Evolutionary conservation across 2,329 filamentous ascomycete genomes (phyloP), one percentile per base, ranked within the genome.

Genomic region (Cladosporium colombiae): DNA sequence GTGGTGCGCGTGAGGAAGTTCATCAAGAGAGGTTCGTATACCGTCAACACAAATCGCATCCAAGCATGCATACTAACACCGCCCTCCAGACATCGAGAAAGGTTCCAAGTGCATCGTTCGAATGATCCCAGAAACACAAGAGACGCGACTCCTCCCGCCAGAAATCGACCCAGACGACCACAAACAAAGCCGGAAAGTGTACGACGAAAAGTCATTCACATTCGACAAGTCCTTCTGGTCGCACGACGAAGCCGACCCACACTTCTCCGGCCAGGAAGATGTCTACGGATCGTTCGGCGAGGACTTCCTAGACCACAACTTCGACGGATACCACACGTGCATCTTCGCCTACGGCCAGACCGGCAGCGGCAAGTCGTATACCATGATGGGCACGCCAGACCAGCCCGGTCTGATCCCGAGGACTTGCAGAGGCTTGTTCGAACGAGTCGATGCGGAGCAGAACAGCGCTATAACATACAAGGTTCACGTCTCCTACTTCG

Each of bases 151-250:
- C 5, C 84, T 88, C 53, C 86, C 89, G 3, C 93, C 93, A 1
- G 68, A 68, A n/a, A 49, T 74, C 14, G 65, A 66, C 13, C 55
- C 67, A 3, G 71, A 74, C 5, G 73, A 75, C 37, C 60, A 65
- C 23, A 73, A 71, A 40, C 89, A 88, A 78, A 86, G 87, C 46
- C 88, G 92, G 68, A 94, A 90, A 77, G 82, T 90, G 8, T 82
- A 91, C 64, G 93, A 97, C 75, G 92, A 97, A 75, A 97, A 96
- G 80, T 86, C 84, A 0, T 99, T 99, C 75, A 93, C 91, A 2
- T 99, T 99, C 77, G 95, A 99, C 82, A 96, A 93, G 76, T 98
- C 93, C 0, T 99, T 98, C 81, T 99, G 95, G 93, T 98, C 94
- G 67, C 93, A 97, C 79, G 82, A 94, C 76, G 85, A 85, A 65